A percentile compares a stretch with the other conserved stretches of the same genome.
phyloP scores from a whole-genome alignment of 169 alveolate genomes.

The Eimeria falciformis region DNA sequence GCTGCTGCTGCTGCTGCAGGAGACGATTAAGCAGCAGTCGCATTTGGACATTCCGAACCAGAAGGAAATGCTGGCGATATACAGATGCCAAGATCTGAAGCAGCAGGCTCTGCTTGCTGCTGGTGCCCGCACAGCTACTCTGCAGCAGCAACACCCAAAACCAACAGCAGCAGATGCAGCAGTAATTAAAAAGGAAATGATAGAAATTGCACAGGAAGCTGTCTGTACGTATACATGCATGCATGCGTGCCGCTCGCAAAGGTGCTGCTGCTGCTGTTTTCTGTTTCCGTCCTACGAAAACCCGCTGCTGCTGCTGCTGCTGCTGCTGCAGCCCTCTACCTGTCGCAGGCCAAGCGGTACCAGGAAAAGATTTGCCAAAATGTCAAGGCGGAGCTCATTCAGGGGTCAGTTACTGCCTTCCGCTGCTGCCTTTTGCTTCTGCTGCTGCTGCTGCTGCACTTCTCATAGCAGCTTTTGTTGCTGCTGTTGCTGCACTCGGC shows the following conservation, averaged over 20 bases:
- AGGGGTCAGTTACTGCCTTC: constrained; percentile 49
- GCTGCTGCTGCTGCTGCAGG: constrained; percentile 81
- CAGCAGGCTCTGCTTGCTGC: constrained; percentile 80
- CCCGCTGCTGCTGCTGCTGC: not conserved
- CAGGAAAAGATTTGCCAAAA: constrained; percentile 38
- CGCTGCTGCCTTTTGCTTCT: not conserved
- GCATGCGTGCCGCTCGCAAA: not conserved
- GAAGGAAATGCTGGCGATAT: constrained; percentile 90
- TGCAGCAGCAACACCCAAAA: constrained; percentile 11
- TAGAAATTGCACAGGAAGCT: not conserved
- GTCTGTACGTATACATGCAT: not conserved
- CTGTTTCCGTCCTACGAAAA: too few species aligned
- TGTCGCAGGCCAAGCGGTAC: constrained; percentile 71
- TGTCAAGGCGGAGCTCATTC: constrained; percentile 55
- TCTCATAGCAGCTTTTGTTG: not conserved
- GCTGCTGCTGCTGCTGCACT: constrained; percentile 30
- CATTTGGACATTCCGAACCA: constrained; percentile 91
- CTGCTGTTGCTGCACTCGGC: not conserved
- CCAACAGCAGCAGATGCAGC: constrained; percentile 48
- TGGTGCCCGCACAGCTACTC: constrained; percentile 25
- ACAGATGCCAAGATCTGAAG: constrained; percentile 89
- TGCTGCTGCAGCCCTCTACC: constrained; percentile 56
- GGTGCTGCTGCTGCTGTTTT: not conserved
- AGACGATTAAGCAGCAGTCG: constrained; percentile 88
- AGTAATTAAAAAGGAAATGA: not conserved